These are phyloP conservation scores for Abrus precatorius DNA, from an alignment of 306 rosid genomes.

Conservation along the genomic window DNA sequence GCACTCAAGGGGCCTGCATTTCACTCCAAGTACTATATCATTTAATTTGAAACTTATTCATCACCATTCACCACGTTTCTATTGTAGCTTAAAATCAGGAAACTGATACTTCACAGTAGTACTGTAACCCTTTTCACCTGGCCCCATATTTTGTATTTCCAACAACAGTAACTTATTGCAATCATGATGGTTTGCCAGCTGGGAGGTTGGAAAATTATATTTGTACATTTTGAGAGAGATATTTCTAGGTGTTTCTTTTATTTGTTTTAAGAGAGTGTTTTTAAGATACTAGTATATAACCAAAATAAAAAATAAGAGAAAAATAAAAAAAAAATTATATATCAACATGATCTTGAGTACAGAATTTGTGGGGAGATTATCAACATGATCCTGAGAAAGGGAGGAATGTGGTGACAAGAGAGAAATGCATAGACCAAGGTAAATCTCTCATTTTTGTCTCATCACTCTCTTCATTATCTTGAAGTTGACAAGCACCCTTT, in stretches of 20 bases:
- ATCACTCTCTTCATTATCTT: slow-evolving; percentile 13
- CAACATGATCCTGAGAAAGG: slow-evolving; percentile 58
- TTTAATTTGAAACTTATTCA: slow-evolving; percentile 33
- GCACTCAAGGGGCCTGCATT: slow-evolving; percentile 37
- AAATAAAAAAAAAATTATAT: too few relatives aligned
- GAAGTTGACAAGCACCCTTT: not conserved
- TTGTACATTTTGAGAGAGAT: too few relatives aligned
- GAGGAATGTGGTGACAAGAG: slow-evolving; percentile 67
- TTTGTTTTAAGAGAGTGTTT: too few relatives aligned
- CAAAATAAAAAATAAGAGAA: too few relatives aligned
- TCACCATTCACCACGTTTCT: slow-evolving; percentile 5
- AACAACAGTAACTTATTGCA: slow-evolving; percentile 26
- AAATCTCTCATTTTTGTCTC: not conserved
- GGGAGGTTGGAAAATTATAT: slow-evolving; percentile 30
- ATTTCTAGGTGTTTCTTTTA: too few relatives aligned
- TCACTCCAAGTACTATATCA: slow-evolving; percentile 41
- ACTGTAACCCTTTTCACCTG: slow-evolving; percentile 21
- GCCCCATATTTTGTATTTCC: slow-evolving; percentile 21
- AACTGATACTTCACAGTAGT: slow-evolving; percentile 26
- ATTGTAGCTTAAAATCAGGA: slow-evolving; percentile 35
- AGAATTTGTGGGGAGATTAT: slow-evolving; percentile 1
- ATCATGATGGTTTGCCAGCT: slow-evolving; percentile 51
- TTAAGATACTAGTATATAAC: too few relatives aligned
- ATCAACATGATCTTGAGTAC: too few relatives aligned
- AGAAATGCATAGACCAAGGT: slow-evolving; percentile 48